A percentile compares a stretch with the other conserved stretches of the same genome.
Evolutionary conservation across 2,329 filamentous ascomycete species (phyloP).

Genomic region (Fusarium illudens): DNA sequence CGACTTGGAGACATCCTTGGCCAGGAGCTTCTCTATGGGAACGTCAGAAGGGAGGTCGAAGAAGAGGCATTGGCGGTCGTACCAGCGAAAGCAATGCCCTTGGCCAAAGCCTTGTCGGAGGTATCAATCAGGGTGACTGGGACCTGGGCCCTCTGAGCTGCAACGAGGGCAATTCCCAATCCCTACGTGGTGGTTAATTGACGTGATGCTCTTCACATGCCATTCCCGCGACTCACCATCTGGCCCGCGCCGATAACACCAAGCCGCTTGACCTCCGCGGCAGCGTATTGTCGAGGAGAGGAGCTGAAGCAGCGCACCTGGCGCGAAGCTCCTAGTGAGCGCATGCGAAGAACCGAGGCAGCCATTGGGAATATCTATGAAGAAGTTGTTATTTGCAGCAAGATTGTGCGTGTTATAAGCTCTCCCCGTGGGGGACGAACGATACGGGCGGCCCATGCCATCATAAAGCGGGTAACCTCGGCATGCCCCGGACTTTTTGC

Average conservation of each 20-base stretch:
- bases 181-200: constrained; percentile 65
- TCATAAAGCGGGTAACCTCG: constrained; percentile 54
- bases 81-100: constrained; percentile 90
- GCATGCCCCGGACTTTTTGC: constrained; percentile 41
- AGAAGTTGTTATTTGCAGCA: background rate
- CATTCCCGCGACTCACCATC: constrained; percentile 72
- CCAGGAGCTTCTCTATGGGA: constrained; percentile 81
- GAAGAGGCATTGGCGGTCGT: constrained; percentile 16
- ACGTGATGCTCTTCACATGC: constrained; percentile 49
- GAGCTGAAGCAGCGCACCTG: constrained; percentile 73
- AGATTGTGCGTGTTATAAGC: constrained; percentile 8
- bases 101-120: constrained; percentile 85
- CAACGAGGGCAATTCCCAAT: constrained; percentile 93
- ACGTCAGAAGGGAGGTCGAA: constrained; percentile 3
- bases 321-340: constrained; percentile 47
- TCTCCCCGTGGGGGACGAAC: constrained; percentile 29
- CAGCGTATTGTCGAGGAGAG: constrained; percentile 65
- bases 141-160: constrained; percentile 82
- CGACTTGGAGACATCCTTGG: constrained; percentile 90
- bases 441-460: constrained; percentile 24
- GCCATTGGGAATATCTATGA: constrained; percentile 46
- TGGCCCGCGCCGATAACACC: constrained; percentile 95
- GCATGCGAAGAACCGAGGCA: constrained; percentile 50
- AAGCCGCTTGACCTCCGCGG: constrained; percentile 79
- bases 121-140: constrained; percentile 87